These are phyloP conservation scores for Fragilariopsis cylindrus DNA, from an alignment of 108 stramenopile species.

Conservation along the genomic window DNA sequence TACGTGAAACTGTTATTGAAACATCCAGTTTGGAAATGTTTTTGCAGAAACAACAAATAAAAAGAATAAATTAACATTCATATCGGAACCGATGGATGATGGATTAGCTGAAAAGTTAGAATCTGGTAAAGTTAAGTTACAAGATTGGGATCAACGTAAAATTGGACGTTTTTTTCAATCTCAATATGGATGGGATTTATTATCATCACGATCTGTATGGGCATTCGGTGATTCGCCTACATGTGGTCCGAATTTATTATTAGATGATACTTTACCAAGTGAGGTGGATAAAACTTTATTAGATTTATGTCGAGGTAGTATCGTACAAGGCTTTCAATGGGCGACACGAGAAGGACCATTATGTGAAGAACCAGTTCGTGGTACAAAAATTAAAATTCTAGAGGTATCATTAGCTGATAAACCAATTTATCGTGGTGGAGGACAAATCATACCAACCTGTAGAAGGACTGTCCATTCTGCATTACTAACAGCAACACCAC, in stretches of 20 bases:
- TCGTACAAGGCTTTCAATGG: conserved; percentile 99
- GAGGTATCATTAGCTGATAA: conserved; percentile 90
- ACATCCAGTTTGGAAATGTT: conserved; percentile 94
- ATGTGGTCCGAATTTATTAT: conserved; percentile 88
- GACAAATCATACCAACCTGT: conserved; percentile 96
- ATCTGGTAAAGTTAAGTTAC: conserved; percentile 73
- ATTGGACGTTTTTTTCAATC: conserved; percentile 87
- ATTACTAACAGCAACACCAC: conserved; percentile 92
- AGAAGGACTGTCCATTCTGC: conserved; percentile 94
- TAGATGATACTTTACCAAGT: conserved; percentile 96
- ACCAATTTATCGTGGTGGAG: conserved; percentile 92
- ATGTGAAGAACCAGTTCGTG: conserved; percentile 98
- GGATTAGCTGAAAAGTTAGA: conserved; percentile 93
- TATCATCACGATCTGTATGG: conserved; percentile 97
- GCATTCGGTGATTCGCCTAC: conserved; percentile 96
- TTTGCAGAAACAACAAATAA: conserved; percentile 98
- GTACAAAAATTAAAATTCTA: conserved; percentile 92
- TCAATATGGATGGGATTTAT: conserved; percentile 96
- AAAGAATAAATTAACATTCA: conserved; percentile 93
- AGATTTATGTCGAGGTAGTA: conserved; percentile 75
- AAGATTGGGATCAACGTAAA: conserved; percentile 75
- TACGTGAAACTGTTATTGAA: conserved; percentile 97
- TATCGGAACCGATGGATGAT: conserved; percentile 96
- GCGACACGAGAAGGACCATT: conserved; percentile 96
- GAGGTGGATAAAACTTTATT: conserved; percentile 90